phyloP scores from a whole-genome alignment of 768 basidiomycete species.

The Podaxis pistillaris region DNA sequence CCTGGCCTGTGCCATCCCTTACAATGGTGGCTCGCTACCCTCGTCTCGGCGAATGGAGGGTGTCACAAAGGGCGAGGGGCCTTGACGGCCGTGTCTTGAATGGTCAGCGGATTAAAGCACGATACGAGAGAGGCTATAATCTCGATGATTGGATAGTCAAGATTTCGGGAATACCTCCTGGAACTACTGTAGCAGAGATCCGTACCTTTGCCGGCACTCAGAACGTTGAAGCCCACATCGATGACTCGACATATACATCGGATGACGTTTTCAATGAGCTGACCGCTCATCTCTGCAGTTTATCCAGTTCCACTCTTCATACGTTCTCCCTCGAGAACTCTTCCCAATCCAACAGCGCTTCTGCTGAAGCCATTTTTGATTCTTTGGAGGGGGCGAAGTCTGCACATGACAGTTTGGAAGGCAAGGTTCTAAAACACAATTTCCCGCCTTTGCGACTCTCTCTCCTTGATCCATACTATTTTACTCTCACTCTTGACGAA shows the following conservation, averaged over 20 bases:
- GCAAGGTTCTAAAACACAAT: constrained; percentile 27
- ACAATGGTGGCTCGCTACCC: constrained; percentile 44
- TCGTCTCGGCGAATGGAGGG: constrained; percentile 24
- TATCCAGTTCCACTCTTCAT: neutral
- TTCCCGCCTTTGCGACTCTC: constrained; percentile 34
- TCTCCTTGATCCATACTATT: constrained; percentile 49
- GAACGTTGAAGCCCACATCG: neutral
- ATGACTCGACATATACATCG: neutral
- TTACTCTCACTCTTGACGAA: constrained; percentile 43
- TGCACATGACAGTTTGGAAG: constrained; percentile 34
- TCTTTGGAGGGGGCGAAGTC: constrained; percentile 46
- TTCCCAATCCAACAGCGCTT: constrained; percentile 1
- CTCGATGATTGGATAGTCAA: neutral
- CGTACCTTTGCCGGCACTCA: neutral
- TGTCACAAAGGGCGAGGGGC: constrained; percentile 30
- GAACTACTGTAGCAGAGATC: neutral
- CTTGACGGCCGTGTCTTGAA: constrained; percentile 35
- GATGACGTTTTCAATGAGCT: constrained; percentile 9
- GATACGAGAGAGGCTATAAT: constrained; percentile 35
- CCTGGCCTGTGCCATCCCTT: constrained; percentile 48
- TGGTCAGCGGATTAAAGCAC: constrained; percentile 44
- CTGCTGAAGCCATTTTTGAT: constrained; percentile 43
- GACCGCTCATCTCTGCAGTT: constrained; percentile 9
- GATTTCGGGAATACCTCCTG: constrained; percentile 9
- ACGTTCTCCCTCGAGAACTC: constrained; percentile 9